These are phyloP conservation scores for Zygosaccharomyces bailii DNA, from an alignment of 805 yeast species.

Conservation along the genomic window DNA sequence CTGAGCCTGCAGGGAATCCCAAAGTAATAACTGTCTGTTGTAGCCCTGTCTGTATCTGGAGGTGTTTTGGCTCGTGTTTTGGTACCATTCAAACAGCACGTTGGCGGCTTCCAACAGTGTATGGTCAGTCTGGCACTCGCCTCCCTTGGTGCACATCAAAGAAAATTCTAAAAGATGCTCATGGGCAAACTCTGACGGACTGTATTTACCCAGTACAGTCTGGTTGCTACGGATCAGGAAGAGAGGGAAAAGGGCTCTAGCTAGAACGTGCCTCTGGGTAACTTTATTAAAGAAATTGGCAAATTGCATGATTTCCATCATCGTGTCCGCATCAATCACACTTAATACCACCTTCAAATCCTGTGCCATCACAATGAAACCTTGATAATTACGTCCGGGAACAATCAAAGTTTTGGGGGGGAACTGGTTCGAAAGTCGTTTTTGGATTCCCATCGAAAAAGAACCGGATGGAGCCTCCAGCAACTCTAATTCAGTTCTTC, in stretches of 20 bases:
- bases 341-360: conserved; percentile 40
- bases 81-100: conserved; percentile 44
- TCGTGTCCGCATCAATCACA: conserved; percentile 31
- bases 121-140: conserved; percentile 12
- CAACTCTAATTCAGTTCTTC: background rate
- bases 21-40: conserved; percentile 49
- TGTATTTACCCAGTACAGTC: conserved; percentile 51
- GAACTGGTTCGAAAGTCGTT: conserved; percentile 44
- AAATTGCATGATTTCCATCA: conserved; percentile 34
- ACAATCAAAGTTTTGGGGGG: conserved; percentile 40
- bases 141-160: conserved; percentile 9
- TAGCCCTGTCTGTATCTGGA: conserved; percentile 79
- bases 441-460: conserved; percentile 48
- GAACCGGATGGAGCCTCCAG: conserved; percentile 33
- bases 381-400: conserved; percentile 35
- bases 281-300: conserved; percentile 36
- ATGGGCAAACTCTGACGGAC: conserved; percentile 38
- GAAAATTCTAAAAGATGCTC: conserved; percentile 44
- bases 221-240: conserved; percentile 61
- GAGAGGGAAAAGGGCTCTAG: conserved; percentile 61
- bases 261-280: conserved; percentile 41
- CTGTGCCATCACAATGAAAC: conserved; percentile 31
- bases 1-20: conserved; percentile 80
- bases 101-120: conserved; percentile 45
- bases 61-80: conserved; percentile 58